Base-by-base conservation (phyloP, 208 protist species). In the Borovskyia barvae region DNA sequence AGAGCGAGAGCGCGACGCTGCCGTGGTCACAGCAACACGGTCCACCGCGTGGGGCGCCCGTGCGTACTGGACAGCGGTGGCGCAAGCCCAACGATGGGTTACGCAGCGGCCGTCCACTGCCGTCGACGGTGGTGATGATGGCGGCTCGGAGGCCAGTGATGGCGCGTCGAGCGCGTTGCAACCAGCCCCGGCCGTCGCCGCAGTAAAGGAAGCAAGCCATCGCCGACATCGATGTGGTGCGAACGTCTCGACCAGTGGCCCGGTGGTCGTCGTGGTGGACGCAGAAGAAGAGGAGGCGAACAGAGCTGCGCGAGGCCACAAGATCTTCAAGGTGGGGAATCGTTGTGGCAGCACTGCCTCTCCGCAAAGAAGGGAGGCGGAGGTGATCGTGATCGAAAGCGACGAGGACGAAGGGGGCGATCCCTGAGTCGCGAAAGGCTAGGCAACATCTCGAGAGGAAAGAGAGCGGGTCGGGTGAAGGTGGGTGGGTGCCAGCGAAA, bases 41-140 rank as follows among this genome's bases (percentile, higher is more conserved):
- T 42, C 19, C 43, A 26, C 53, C 20, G 28, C 45, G 15, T 60
- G 63, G 56, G 66, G 58, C 49, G 35, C 43, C 14, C 50, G 57
- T 6, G 53, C 66, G 11, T 88, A 82, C 50, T 84, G 71, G 60
- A 84, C 81, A 0, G 75, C 73, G 15, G 22, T 78, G 0, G 48
- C 67, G 14, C 66, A 82, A 19, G 76, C 77, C 30, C 64, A 71
- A 19, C 42, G 33, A 15, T 76, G 47, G 36, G 25, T 51, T 7
- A 28, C 54, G 28, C 5, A 2, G 20, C 33, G 37, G 54, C 39
- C 28, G 22, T 28, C 25, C n/a, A 1, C 12, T 15, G 14, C 20
- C 6, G 7, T 8, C 17, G 22, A 22, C 50, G 5, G 33, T 22
- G 19, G 12, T 19, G 3, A 22, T 17, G 2, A n/a, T 20, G 19